Base-by-base conservation (phyloP, 169 alveolate genomes). In the Amoebophrya sp. region DNA sequence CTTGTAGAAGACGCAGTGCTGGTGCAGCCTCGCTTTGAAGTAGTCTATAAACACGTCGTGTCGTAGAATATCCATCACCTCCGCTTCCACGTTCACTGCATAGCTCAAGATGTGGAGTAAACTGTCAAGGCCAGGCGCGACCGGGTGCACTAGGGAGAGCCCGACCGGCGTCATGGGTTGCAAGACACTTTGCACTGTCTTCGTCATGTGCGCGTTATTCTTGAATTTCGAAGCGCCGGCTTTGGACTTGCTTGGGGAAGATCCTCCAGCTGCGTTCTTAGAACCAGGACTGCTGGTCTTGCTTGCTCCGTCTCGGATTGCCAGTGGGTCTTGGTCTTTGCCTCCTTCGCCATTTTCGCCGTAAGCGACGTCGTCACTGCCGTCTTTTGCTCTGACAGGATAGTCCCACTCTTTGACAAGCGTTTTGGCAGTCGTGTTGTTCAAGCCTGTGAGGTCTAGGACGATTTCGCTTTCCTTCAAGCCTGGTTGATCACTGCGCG, bases 1-100 rank as follows among this genome's bases (percentile, higher is more conserved):
- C 83, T 65, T 65, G 83, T 65, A 65, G 83, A 65, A 65, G 83
- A 65, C 83, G 83, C 83, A 65, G 83, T 65, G 83, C 83, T 65
- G 83, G 83, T 65, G 83, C 26, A 65, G 26, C 83, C 83, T 6
- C 33, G 83, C 83, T 36, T 65, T 65, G 83, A 65, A 65, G 26
- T 65, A 65, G 83, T 65, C 83, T 29, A 65, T 65, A 36, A 65
- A 65, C 36, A 65, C 83, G 83, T 65, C 83, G 83, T 65, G 83
- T 29, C 83, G 83, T 0, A 65, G 83, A 18, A 65, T 65, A 36
- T 65, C 83, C 83, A 65, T 65, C 83, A 65, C 83, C 26, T 65
- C 83, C 33, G 83, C 36, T 18, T 65, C 83, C 2, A 65, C 83
- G 83, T 65, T 65, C 83, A 65, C 83, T 18, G 83, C 83, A 36